Evolutionary conservation across 495 filamentous ascomycete species (phyloP).

Genomic region (Neurospora sp.): DNA sequence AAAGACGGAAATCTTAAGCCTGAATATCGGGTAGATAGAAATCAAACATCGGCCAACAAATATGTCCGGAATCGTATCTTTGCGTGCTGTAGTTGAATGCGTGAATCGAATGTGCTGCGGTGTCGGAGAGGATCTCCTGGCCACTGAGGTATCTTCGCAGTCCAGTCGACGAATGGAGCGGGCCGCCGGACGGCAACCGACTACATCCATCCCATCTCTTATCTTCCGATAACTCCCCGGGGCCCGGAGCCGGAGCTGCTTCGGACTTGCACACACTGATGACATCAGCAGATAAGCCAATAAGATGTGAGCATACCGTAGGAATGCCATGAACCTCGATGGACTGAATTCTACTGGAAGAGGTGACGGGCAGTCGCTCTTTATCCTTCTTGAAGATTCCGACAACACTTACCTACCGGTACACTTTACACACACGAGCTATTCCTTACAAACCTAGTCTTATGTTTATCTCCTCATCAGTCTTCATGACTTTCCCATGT

Average conservation of each 20-base stretch:
- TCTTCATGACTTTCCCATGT: not conserved
- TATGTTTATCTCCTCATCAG: not conserved
- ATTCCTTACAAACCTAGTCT: not conserved
- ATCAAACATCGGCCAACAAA: not conserved
- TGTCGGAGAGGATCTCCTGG: not conserved
- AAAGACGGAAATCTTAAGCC: not conserved
- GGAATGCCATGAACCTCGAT: not conserved
- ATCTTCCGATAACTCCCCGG: not conserved
- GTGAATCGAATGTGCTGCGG: not conserved
- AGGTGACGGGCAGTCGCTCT: not conserved
- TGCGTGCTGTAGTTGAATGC: not conserved
- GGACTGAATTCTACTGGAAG: not conserved
- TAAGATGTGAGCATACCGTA: not conserved
- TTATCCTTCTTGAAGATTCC: not conserved
- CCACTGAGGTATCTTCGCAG: not conserved
- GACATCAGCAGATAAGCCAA: not conserved
- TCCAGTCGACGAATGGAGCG: not conserved
- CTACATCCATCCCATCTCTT: not conserved
- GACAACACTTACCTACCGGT: not conserved
- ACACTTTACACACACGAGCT: not conserved
- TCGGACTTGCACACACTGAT: not conserved
- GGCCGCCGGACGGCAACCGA: not conserved
- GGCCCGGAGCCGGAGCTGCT: not conserved
- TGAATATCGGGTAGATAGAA: not conserved
- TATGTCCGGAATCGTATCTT: not conserved